Base-by-base conservation (phyloP, 352 stramenopile species). In the Globisporangium cylindrosporum region DNA sequence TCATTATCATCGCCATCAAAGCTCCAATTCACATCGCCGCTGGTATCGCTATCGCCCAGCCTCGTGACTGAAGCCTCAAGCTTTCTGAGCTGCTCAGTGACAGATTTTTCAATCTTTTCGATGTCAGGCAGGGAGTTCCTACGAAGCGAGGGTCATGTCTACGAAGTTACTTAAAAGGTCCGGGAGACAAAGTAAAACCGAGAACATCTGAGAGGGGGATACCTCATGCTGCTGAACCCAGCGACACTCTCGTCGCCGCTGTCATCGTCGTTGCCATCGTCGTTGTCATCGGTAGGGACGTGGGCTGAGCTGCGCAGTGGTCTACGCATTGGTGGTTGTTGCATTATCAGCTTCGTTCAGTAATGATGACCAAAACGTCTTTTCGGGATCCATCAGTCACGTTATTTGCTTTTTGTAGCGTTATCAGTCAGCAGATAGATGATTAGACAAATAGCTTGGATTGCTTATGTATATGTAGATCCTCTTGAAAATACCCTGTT, bases 191-290 rank as follows among this genome's bases (percentile, higher is more conserved):
- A 38, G 34, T 7, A 38, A 8, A 38, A 38, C 34, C 9, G 34
- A 43, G 36, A 43, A 43, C 8, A 43, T 15, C 36, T 38, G 14
- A 24, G 25, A 43, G 36, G 7, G 7, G 20, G 22, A 48, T 29
- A 81, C 74, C 54, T 74, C 74, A 81, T 81, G 43, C 66, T 48
- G 43, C 64, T 81, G 57, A 81, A 81, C 22, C 69, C 74, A n/a
- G 29, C 10, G 7, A n/a, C 29, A 3, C 7, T 46, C 5, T 46
- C 12, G 2, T n/a, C 22, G n/a, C 32, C 20, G 25, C 12, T 20
- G 25, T 15, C 5, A 4, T 59, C 53, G 4, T 36, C 53, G 14
- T 43, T 10, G 3, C 27, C 27, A 32, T 32, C 27, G 14, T 24
- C 25, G 25, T 24, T 4, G 14, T 41, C 25, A 1, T 36, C 53